Conservation (phyloP, 225 moss, liverwort and hornwort genomes). For the Ulota crispa region DNA sequence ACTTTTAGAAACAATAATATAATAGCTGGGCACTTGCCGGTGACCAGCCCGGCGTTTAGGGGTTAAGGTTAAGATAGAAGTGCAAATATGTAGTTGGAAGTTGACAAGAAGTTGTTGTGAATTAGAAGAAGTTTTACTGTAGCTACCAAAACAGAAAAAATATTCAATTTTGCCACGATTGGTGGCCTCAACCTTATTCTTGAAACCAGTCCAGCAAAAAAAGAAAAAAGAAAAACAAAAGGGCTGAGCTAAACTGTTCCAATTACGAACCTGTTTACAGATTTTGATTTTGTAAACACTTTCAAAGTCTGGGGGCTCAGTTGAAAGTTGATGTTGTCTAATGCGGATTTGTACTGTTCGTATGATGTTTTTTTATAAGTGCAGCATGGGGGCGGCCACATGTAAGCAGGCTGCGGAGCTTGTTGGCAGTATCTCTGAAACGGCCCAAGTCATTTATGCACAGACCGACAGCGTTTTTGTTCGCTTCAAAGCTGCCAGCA, state of each 20-base stretch:
- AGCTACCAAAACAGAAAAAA: no score
- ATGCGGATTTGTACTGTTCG: conserved; percentile 5
- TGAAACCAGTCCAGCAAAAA: no score
- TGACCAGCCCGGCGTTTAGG: no score
- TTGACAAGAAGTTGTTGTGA: no score
- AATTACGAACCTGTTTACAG: neutral
- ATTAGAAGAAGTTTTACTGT: no score
- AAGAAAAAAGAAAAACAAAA: no score
- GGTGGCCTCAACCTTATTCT: no score
- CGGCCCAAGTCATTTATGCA: conserved; percentile 55
- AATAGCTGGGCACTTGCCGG: no score
- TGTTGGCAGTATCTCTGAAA: conserved; percentile 43
- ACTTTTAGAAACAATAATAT: no score
- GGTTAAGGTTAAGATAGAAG: no score
- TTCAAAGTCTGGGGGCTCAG: neutral
- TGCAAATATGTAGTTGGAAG: no score
- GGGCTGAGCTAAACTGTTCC: neutral
- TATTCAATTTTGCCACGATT: no score
- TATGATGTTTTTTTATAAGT: conserved; percentile 26
- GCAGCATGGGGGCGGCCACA: conserved; percentile 64
- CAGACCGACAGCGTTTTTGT: conserved; percentile 69
- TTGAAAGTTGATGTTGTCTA: conserved; percentile 13
- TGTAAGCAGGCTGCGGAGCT: conserved; percentile 60
- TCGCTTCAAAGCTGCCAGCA: conserved; percentile 51
- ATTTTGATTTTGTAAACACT: neutral